Conservation (phyloP, 192 early-diverging fungal species). For the Coemansia guatemalensis region DNA sequence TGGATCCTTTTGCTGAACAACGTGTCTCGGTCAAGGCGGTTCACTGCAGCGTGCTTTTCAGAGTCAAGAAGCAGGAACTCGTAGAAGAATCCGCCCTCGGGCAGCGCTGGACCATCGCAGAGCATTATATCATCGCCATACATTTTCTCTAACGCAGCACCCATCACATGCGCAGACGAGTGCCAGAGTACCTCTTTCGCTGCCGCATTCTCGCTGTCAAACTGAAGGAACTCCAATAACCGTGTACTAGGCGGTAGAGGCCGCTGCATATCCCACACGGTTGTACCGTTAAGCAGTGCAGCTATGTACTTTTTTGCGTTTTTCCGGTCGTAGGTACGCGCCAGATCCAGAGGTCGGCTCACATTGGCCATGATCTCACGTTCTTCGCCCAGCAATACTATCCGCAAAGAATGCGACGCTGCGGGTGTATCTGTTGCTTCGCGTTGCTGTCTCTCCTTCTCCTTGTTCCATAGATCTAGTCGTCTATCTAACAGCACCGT, state of each 20-base stretch:
- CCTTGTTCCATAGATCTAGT: conserved; percentile 27
- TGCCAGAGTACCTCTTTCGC: conserved; percentile 62
- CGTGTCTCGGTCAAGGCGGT: conserved; percentile 15
- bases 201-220: conserved; percentile 38
- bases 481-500: conserved; percentile 4
- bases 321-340: conserved; percentile 46
- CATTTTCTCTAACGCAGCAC: conserved; percentile 66
- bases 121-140: conserved; percentile 69
- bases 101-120: conserved; percentile 68
- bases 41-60: background rate
- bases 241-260: conserved; percentile 37
- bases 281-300: conserved; percentile 52
- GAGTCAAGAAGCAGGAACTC: conserved; percentile 62
- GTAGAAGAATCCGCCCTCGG: conserved; percentile 79
- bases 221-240: conserved; percentile 46
- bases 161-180: conserved; percentile 70
- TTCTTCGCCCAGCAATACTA: conserved; percentile 7
- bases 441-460: conserved; percentile 21
- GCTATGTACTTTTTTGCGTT: conserved; percentile 52
- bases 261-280: conserved; percentile 56
- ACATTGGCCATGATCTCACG: conserved; percentile 5
- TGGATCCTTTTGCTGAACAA: conserved; percentile 28
- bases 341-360: conserved; percentile 56
- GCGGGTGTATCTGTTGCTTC: background rate
- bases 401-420: background rate